phyloP scores from a whole-genome alignment of 2,329 filamentous ascomycete species.

The Stemphylium vesicarium region DNA sequence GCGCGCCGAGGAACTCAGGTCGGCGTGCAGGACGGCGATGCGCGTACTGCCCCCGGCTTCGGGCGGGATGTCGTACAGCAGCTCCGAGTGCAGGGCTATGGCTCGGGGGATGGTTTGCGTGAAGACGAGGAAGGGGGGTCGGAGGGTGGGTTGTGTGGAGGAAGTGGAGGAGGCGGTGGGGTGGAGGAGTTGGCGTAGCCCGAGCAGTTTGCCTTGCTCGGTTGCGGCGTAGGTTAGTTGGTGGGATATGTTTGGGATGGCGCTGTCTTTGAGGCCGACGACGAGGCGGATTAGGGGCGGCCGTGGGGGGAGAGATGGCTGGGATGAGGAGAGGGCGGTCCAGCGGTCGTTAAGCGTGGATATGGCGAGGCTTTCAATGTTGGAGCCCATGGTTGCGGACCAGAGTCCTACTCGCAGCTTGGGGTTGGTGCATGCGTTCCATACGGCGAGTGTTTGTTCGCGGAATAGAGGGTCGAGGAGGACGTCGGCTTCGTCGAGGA shows the following conservation, averaged over 20 bases:
- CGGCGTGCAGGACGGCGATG: slow-evolving; percentile 89
- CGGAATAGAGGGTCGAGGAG: slow-evolving; percentile 90
- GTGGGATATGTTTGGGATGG: slow-evolving; percentile 90
- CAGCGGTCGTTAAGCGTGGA: slow-evolving; percentile 60
- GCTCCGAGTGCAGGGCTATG: slow-evolving; percentile 82
- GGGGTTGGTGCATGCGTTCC: slow-evolving; percentile 75
- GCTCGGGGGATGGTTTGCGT: slow-evolving; percentile 95
- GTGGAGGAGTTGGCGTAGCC: slow-evolving; percentile 85
- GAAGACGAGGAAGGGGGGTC: slow-evolving; percentile 92
- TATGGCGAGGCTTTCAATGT: slow-evolving; percentile 79
- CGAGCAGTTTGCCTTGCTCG: slow-evolving; percentile 91
- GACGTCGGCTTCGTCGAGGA: slow-evolving; percentile 95
- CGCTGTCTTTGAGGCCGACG: slow-evolving; percentile 95
- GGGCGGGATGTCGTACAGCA: slow-evolving; percentile 91
- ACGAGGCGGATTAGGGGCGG: slow-evolving; percentile 77
- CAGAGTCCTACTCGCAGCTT: slow-evolving; percentile 80
- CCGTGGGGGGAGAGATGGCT: slow-evolving; percentile 43
- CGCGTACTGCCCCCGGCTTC: slow-evolving; percentile 84
- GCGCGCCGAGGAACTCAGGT: slow-evolving; percentile 76
- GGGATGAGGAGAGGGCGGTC: slow-evolving; percentile 44
- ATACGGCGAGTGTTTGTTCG: slow-evolving; percentile 84
- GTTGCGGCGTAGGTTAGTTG: slow-evolving; percentile 89
- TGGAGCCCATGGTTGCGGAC: slow-evolving; percentile 97
- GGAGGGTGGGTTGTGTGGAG: slow-evolving; percentile 59
- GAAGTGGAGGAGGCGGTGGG: slow-evolving; percentile 65